Base-by-base conservation (phyloP, 2,329 filamentous ascomycete genomes). In the Alternaria triticimaculans region DNA sequence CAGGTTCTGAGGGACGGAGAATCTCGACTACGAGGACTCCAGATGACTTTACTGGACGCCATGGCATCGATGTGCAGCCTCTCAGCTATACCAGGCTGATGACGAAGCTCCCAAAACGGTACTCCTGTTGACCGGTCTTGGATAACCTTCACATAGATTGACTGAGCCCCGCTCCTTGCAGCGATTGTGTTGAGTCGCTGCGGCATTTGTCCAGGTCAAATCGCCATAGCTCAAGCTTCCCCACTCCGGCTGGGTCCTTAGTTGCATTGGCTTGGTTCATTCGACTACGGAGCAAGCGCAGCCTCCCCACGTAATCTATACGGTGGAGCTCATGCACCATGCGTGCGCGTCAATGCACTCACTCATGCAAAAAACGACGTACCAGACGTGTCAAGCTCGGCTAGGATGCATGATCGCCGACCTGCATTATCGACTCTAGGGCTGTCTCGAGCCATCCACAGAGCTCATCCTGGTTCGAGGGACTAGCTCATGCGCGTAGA, bases 321-420 rank as follows among this genome's bases (percentile, higher is more conserved):
- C 14, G 25, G 58, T 49, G 48, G 55, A 48, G 21, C 41, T 41
- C 18, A 20, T 63, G 28, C 21, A 53, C 46, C 26, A 59, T 55
- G 43, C 37, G 28, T 50, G 43, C 46, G 56, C 60, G 33, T 59
- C 50, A 63, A 54, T 54, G 44, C 55, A 45, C 44, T 49, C 43
- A 61, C 33, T 44, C 37, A 33, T 55, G 55, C 28, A 46, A 23
- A 28, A 41, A 55, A 28, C 37, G 44, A 46, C 5, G 20, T 49
- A 26, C 44, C 25, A 46, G n/a, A 60, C 46, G 37, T 55, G 33
- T 49, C 11, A 37, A 26, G 41, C 58, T 62, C 50, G 10, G 25
- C 26, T 43, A 20, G 18, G 23, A 30, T 61, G 64, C 62, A 62
- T 61, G 64, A 63, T 69, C 66, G 58, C 28, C 60, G 44, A 49